A percentile compares a stretch with the other conserved stretches of the same genome.
These are phyloP conservation scores for Hapsidospora chrysogenum DNA, from an alignment of 495 filamentous ascomycete genomes.

Conservation along the genomic window DNA sequence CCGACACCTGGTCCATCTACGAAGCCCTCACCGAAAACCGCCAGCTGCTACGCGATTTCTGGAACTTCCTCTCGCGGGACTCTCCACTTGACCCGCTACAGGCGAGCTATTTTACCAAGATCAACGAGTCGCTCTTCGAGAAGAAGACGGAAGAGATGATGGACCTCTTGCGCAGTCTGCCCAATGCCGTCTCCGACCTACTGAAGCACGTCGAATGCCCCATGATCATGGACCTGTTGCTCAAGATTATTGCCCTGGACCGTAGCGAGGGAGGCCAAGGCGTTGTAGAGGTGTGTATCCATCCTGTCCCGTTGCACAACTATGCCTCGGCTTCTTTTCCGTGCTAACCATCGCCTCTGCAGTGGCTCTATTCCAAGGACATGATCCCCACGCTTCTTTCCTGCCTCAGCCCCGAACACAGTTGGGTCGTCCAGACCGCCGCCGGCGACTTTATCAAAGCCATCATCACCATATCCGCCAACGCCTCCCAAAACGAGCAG, in stretches of 20 bases:
- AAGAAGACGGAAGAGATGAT: constrained; percentile 97
- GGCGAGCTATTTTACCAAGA: constrained; percentile 96
- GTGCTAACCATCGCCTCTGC: constrained; percentile 6
- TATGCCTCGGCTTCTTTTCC: not conserved
- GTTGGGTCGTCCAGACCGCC: constrained; percentile 80
- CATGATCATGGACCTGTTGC: constrained; percentile 94
- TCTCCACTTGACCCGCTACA: constrained; percentile 78
- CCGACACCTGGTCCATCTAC: constrained; percentile 90
- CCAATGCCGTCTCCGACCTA: constrained; percentile 67
- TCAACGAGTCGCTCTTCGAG: constrained; percentile 90
- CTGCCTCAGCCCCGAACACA: constrained; percentile 68
- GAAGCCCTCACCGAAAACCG: constrained; percentile 82
- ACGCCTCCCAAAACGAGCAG: constrained; percentile 93
- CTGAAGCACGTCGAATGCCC: constrained; percentile 92
- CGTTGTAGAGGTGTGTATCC: constrained; percentile 69
- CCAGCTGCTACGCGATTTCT: constrained; percentile 62
- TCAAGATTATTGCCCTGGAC: constrained; percentile 96
- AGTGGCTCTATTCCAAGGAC: constrained; percentile 89
- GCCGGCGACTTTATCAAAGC: constrained; percentile 97
- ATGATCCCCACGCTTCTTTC: constrained; percentile 80
- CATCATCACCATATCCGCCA: constrained; percentile 97
- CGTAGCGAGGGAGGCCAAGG: constrained; percentile 82
- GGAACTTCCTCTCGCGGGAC: constrained; percentile 68
- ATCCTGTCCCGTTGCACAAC: not conserved
- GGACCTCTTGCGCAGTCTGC: constrained; percentile 64